Base-by-base conservation (phyloP, 1,284 basidiomycete species). In the Peniophora sp. region DNA sequence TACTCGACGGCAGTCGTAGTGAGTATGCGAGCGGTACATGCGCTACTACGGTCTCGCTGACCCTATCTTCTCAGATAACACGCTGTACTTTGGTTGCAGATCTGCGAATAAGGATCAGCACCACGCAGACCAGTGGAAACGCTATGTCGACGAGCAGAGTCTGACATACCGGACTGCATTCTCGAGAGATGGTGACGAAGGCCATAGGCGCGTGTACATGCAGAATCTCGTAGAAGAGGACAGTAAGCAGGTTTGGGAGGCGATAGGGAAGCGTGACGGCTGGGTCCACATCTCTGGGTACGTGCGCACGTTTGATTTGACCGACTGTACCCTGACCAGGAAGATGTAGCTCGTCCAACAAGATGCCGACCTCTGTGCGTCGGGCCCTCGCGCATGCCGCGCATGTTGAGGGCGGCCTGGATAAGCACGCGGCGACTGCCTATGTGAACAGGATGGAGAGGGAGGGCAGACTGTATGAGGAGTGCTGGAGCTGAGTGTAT, bases 401-500 rank as follows among this genome's bases (percentile, higher is more conserved):
- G 37, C 69, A 74, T 52, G 66, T 55, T 14, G 69, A 78, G 27
- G 88, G 89, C 0, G 68, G 66, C 1, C 68, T 80, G 65, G 68
- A 75, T 1, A 68, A 72, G 24, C 76, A 76, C 1, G 81, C 79
- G 46, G 86, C 90, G 1, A 73, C 70, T 48, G 68, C 69, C 43
- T 93, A 83, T 62, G 69, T 98, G 23, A 77, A 81, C 22, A 60
- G 51, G 35, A 79, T 98, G 79, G 86, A 93, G 58, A 74, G 76
- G 43, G 75, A 81, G 51, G 84, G 84, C 1, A 75, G 87, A 54
- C 66, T 92, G 52, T 79, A 88, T 32, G 95, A 98, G 62, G 96
- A 98, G 65, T 96, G 92, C 56, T 97, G 94, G 96, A 91, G 81
- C 57, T 88, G n/a, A n/a, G n/a, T n/a, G n/a, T n/a, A n/a, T n/a